Conservation (phyloP, 768 basidiomycete species). For the Tephrocybe sp. region DNA sequence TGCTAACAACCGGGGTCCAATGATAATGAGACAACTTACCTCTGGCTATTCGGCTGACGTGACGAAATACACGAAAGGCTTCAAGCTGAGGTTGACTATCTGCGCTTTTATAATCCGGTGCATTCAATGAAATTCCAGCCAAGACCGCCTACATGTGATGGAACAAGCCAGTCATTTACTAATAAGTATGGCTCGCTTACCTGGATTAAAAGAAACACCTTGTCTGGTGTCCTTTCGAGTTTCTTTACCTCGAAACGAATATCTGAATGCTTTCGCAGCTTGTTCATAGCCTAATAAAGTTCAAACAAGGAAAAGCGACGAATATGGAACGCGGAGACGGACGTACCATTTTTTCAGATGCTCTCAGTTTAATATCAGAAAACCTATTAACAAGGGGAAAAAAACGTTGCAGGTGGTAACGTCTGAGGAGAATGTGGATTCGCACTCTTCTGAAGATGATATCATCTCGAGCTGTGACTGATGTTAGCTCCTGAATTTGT, state of each 20-base stretch:
- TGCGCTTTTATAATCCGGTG: slow-evolving; percentile 62
- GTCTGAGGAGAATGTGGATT: neutral
- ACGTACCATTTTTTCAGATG: slow-evolving; percentile 70
- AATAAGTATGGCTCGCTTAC: slow-evolving; percentile 29
- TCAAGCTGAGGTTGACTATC: slow-evolving; percentile 78
- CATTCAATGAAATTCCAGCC: slow-evolving; percentile 65
- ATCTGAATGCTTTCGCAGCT: slow-evolving; percentile 66
- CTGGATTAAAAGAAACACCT: slow-evolving; percentile 80
- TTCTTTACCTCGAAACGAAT: slow-evolving; percentile 77
- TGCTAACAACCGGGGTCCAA: slow-evolving; percentile 1
- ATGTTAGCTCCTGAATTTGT: slow-evolving; percentile 1
- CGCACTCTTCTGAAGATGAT: slow-evolving; percentile 65
- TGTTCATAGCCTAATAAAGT: slow-evolving; percentile 51
- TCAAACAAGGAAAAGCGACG: neutral
- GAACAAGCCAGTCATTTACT: neutral
- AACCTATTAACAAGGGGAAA: slow-evolving; percentile 44
- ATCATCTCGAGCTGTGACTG: slow-evolving; percentile 58
- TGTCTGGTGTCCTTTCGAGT: slow-evolving; percentile 68
- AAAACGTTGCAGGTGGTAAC: neutral
- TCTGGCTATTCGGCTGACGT: slow-evolving; percentile 71
- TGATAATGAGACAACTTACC: slow-evolving; percentile 37
- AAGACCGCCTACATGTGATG: slow-evolving; percentile 55
- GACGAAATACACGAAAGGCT: slow-evolving; percentile 66
- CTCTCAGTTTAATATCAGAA: slow-evolving; percentile 63
- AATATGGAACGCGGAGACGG: neutral